These are phyloP conservation scores for Przewalskia tangutica DNA, from an alignment of 257 asterid genomes.

Conservation along the genomic window DNA sequence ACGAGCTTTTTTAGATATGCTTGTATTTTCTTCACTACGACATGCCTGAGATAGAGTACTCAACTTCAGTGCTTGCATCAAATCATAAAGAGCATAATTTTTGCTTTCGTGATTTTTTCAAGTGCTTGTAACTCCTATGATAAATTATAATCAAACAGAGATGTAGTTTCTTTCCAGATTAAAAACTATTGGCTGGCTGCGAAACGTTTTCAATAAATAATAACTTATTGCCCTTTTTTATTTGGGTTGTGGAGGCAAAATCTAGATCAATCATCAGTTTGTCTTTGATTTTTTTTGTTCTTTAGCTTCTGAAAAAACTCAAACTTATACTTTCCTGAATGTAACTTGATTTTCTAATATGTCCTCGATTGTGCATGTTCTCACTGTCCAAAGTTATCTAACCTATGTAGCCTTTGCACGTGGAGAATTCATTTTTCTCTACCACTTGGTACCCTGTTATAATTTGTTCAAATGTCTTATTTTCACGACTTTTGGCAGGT, in stretches of 20 bases:
- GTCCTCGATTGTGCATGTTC: not conserved
- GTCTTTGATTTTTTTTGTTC: not conserved
- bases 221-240: not conserved
- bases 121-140: not conserved
- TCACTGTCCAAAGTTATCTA: not conserved
- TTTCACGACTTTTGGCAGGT: constrained; percentile 34
- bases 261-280: not conserved
- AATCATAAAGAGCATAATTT: too few species aligned
- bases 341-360: not conserved
- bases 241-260: not conserved
- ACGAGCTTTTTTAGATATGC: not conserved
- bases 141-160: not conserved
- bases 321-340: not conserved
- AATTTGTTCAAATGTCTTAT: not conserved
- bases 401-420: not conserved
- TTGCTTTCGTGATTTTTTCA: not conserved
- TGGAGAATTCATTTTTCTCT: not conserved
- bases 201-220: not conserved
- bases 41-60: not conserved
- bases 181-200: not conserved
- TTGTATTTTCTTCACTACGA: not conserved
- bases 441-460: not conserved
- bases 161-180: not conserved
- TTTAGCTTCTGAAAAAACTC: not conserved
- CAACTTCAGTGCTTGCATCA: not conserved